phyloP scores from a whole-genome alignment of 805 yeast species.

The Sugiyamaella qingdaonensis region DNA sequence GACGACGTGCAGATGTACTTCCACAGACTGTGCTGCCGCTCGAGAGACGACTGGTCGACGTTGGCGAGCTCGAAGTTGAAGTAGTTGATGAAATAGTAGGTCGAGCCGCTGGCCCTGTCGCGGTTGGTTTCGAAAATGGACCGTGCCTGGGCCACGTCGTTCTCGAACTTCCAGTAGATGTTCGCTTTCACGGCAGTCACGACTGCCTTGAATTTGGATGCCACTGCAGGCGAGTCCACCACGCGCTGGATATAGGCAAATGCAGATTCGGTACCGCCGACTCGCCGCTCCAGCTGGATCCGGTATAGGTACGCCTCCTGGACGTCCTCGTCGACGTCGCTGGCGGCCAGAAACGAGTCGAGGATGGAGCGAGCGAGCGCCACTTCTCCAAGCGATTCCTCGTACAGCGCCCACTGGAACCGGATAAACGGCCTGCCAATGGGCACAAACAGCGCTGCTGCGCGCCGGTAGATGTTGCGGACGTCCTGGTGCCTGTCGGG shows the following conservation, averaged over 20 bases:
- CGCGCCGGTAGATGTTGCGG: constrained; percentile 48
- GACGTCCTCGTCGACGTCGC: not conserved
- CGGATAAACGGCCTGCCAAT: constrained; percentile 29
- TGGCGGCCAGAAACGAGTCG: not conserved
- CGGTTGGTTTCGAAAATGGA: constrained; percentile 21
- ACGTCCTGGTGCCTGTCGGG: constrained; percentile 30
- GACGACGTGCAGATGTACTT: constrained; percentile 21
- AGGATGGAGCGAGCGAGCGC: constrained; percentile 29
- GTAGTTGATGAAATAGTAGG: constrained; percentile 31
- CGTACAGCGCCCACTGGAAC: constrained; percentile 32
- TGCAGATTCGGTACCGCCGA: constrained; percentile 4
- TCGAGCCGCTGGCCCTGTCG: constrained; percentile 22
- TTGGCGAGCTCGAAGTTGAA: constrained; percentile 28
- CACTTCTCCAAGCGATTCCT: constrained; percentile 28
- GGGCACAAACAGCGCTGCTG: constrained; percentile 38
- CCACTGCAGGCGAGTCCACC: not conserved
- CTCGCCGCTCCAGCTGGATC: constrained; percentile 26
- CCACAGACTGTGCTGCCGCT: constrained; percentile 17
- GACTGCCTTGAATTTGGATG: constrained; percentile 4
- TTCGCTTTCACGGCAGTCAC: constrained; percentile 11
- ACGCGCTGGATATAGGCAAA: constrained; percentile 1
- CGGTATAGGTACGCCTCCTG: constrained; percentile 18
- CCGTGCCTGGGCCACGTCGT: constrained; percentile 25
- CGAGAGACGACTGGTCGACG: constrained; percentile 1
- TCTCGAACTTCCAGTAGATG: constrained; percentile 11